These are phyloP conservation scores for Kitagawia praeruptora DNA, from an alignment of 129 eudicot genomes.

Conservation along the genomic window DNA sequence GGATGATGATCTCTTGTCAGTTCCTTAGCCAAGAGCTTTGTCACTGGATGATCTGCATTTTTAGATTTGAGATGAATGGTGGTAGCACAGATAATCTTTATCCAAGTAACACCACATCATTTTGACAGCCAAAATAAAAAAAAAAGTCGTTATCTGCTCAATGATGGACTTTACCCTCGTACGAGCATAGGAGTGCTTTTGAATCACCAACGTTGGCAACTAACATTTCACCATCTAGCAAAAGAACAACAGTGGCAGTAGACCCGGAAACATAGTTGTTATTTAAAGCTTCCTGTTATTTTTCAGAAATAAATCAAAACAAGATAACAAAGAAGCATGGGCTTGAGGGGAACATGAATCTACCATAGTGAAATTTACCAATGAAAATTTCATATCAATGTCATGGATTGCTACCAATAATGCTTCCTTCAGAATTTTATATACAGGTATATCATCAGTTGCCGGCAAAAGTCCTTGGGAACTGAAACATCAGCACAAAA, in stretches of 20 bases:
- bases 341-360: not conserved
- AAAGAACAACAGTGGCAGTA: slow-evolving; percentile 48
- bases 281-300: slow-evolving; percentile 44
- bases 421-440: slow-evolving; percentile 45
- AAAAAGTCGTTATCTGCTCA: not conserved
- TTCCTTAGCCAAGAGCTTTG: slow-evolving; percentile 28
- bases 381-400: slow-evolving; percentile 41
- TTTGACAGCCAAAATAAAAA: not conserved
- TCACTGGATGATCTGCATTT: slow-evolving; percentile 12
- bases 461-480: slow-evolving; percentile 6
- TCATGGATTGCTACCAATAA: slow-evolving; percentile 45
- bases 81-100: not conserved
- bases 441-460: slow-evolving; percentile 15
- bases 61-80: not conserved
- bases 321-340: not conserved
- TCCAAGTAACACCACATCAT: not conserved
- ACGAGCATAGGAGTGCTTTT: slow-evolving; percentile 55
- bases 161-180: not conserved
- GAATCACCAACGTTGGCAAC: slow-evolving; percentile 65
- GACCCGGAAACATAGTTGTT: slow-evolving; percentile 45
- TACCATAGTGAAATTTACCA: slow-evolving; percentile 19
- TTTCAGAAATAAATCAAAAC: not conserved
- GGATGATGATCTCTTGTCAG: slow-evolving; percentile 67
- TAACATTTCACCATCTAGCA: slow-evolving; percentile 37
- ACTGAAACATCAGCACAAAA: slow-evolving; percentile 26